These are phyloP conservation scores for Aspergillus ellipticus DNA, from an alignment of 495 filamentous ascomycete genomes.

Conservation along the genomic window DNA sequence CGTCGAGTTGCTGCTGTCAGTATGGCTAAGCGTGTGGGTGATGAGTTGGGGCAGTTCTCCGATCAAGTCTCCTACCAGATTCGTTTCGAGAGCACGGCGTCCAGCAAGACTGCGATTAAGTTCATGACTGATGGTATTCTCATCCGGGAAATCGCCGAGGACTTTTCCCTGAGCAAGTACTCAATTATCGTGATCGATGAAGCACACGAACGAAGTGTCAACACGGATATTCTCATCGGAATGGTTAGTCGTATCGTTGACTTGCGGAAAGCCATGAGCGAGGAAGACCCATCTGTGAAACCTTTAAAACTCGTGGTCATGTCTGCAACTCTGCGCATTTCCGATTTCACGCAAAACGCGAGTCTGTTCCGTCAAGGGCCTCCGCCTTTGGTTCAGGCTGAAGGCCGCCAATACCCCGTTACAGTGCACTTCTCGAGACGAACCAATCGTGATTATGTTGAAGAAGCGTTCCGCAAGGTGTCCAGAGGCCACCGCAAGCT, in stretches of 20 bases:
- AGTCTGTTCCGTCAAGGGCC: constrained; percentile 69
- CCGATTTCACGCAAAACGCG: constrained; percentile 83
- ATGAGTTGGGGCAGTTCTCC: constrained; percentile 69
- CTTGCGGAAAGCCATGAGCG: constrained; percentile 60
- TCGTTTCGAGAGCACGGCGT: constrained; percentile 81
- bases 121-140: constrained; percentile 99
- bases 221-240: constrained; percentile 95
- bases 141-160: constrained; percentile 83
- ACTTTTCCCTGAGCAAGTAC: constrained; percentile 89
- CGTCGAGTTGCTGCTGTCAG: constrained; percentile 89
- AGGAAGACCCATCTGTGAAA: constrained; percentile 58
- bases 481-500: constrained; percentile 85
- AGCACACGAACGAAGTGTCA: constrained; percentile 94
- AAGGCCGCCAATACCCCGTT: constrained; percentile 91
- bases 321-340: constrained; percentile 89
- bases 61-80: constrained; percentile 89
- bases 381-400: constrained; percentile 82
- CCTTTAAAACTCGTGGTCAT: constrained; percentile 96
- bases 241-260: constrained; percentile 93
- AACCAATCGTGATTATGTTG: constrained; percentile 83
- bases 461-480: constrained; percentile 84
- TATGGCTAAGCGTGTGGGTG: constrained; percentile 87
- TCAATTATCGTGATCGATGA: constrained; percentile 94
- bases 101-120: constrained; percentile 86
- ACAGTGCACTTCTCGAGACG: constrained; percentile 82